phyloP scores from a whole-genome alignment of 495 filamentous ascomycete genomes.

The Tetracladium marchalianum region DNA sequence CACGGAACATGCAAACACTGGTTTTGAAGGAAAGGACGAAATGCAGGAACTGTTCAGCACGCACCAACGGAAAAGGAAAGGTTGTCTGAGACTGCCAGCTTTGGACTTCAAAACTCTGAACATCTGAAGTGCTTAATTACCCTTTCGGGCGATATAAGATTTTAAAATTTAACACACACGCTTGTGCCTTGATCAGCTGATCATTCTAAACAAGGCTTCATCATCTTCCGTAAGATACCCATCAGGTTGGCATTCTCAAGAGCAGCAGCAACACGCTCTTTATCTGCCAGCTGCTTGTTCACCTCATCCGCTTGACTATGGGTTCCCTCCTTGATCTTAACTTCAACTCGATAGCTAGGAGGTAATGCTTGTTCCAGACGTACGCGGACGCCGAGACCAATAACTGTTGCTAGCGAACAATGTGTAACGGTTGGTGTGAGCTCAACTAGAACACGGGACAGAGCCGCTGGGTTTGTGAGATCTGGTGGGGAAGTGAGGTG shows the following conservation, averaged over 20 bases:
- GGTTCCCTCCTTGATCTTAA: slow-evolving; percentile 91
- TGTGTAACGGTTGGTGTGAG: slow-evolving; percentile 98
- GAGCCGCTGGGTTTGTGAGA: slow-evolving; percentile 34
- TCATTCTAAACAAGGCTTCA: slow-evolving; percentile 55
- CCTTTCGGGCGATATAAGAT: no score
- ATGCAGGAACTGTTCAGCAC: no score
- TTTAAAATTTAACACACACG: no score
- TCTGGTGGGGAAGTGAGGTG: slow-evolving; percentile 51
- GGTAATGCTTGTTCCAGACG: slow-evolving; percentile 84
- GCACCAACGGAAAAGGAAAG: no score
- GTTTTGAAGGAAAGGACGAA: no score
- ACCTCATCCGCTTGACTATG: slow-evolving; percentile 90
- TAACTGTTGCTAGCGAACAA: slow-evolving; percentile 91
- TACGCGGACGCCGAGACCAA: slow-evolving; percentile 87
- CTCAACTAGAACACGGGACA: slow-evolving; percentile 50
- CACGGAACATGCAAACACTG: no score
- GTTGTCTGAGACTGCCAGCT: no score
- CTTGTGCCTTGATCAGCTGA: no score
- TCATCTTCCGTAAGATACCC: slow-evolving; percentile 84
- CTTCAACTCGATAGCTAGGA: slow-evolving; percentile 85
- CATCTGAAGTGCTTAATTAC: no score
- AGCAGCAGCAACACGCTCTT: slow-evolving; percentile 90
- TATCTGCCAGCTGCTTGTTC: slow-evolving; percentile 91
- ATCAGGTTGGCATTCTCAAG: slow-evolving; percentile 88
- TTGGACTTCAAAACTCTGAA: no score